A percentile compares a stretch with the other conserved stretches of the same genome.
Conservation (phyloP, 805 yeast genomes). For the Cyberlindnera suaveolens region DNA sequence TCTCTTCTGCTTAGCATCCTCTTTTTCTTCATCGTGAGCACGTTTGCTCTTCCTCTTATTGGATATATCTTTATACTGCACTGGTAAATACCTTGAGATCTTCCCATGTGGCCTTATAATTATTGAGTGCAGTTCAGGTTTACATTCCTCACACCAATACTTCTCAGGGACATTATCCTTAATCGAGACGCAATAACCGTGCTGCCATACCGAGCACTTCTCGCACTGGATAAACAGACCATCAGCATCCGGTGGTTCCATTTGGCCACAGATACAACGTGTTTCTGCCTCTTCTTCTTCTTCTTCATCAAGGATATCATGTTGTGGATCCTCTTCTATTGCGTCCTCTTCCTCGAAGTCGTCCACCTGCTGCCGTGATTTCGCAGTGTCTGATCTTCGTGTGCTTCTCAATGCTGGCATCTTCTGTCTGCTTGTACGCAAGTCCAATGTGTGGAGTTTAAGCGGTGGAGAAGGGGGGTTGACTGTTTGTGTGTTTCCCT, state of each 20-base stretch:
- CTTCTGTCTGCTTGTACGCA: background rate
- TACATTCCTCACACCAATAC: constrained; percentile 91
- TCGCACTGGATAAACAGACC: constrained; percentile 85
- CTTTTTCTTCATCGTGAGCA: constrained; percentile 7
- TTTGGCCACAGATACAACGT: constrained; percentile 37
- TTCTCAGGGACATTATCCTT: constrained; percentile 78
- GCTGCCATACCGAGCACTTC: constrained; percentile 94
- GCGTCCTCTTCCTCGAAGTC: constrained; percentile 4
- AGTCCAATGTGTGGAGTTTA: background rate
- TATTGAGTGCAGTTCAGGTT: constrained; percentile 73
- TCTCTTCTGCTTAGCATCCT: constrained; percentile 10
- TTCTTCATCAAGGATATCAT: constrained; percentile 23
- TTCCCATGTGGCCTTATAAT: constrained; percentile 40
- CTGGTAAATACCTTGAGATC: constrained; percentile 44
- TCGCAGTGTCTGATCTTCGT: constrained; percentile 9
- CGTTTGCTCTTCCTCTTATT: constrained; percentile 18
- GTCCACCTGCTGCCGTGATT: background rate
- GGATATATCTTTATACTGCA: constrained; percentile 26
- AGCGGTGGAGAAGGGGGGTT: background rate
- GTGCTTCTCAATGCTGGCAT: constrained; percentile 23
- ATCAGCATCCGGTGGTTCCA: constrained; percentile 39
- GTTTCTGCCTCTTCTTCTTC: constrained; percentile 40
- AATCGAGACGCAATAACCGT: constrained; percentile 91
- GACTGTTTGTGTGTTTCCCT: too few relatives aligned
- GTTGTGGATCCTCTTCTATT: constrained; percentile 14